Percentiles rank a stretch among this genome's conserved stretches.
Evolutionary conservation across 2,329 filamentous ascomycete species (phyloP).

Genomic region (Cercospora beticola): DNA sequence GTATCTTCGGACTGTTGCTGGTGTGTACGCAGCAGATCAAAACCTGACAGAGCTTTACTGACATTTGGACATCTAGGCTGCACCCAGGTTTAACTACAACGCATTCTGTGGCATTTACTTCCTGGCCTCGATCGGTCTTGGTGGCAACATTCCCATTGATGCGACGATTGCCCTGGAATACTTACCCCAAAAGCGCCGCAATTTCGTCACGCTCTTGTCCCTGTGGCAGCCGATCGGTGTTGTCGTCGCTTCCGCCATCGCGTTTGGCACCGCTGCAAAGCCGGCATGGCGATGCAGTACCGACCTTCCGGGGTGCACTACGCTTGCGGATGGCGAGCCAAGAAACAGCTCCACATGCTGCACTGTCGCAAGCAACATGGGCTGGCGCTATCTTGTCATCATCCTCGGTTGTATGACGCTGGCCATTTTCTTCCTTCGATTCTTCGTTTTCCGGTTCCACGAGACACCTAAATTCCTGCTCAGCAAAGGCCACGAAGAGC

Average conservation of each 20-base stretch:
- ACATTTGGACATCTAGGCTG: conserved; percentile 35
- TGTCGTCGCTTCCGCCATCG: conserved; percentile 52
- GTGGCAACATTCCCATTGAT: conserved; percentile 58
- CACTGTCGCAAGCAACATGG: conserved; percentile 43
- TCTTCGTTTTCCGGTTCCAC: conserved; percentile 56
- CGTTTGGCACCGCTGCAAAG: conserved; percentile 51
- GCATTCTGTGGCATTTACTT: conserved; percentile 46
- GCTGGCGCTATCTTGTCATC: conserved; percentile 48
- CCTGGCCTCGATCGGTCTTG: conserved; percentile 35
- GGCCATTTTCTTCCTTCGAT: conserved; percentile 52
- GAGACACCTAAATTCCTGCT: conserved; percentile 63
- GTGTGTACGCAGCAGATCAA: background rate
- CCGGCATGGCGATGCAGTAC: conserved; percentile 53
- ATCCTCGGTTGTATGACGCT: conserved; percentile 43
- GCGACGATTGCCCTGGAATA: conserved; percentile 59
- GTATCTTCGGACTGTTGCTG: conserved; percentile 55
- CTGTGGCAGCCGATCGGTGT: conserved; percentile 59
- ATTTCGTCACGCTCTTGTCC: conserved; percentile 54
- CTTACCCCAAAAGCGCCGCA: conserved; percentile 53
- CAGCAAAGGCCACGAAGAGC: conserved; percentile 52
- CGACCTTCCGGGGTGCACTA: conserved; percentile 50
- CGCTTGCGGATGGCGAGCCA: conserved; percentile 30
- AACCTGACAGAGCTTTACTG: background rate
- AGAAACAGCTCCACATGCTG: conserved; percentile 36
- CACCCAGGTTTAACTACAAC: conserved; percentile 45